These are phyloP conservation scores for Phoenix dactylifera DNA, from an alignment of 176 grass and related monocot genomes.

Conservation along the genomic window DNA sequence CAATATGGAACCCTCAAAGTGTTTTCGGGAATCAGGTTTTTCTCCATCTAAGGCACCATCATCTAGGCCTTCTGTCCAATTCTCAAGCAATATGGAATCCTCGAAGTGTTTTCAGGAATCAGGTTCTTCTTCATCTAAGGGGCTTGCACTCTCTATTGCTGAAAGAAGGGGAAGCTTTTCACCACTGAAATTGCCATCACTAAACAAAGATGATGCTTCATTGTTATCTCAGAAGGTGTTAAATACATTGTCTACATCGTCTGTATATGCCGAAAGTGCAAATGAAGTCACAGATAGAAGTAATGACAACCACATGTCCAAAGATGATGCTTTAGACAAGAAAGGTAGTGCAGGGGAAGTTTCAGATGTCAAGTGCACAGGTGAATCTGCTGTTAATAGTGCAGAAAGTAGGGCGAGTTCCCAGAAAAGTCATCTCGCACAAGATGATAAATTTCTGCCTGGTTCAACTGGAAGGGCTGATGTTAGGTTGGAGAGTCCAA, in stretches of 20 bases:
- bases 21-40: slow-evolving; percentile 21
- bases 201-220: slow-evolving; percentile 50
- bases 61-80: slow-evolving; percentile 54
- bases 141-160: slow-evolving; percentile 49
- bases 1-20: slow-evolving; percentile 34
- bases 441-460: not conserved
- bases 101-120: slow-evolving; percentile 32
- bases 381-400: slow-evolving; percentile 22
- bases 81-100: slow-evolving; percentile 36
- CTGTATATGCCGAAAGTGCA: slow-evolving; percentile 25
- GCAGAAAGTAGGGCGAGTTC: slow-evolving; percentile 3
- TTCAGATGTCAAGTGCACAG: slow-evolving; percentile 17
- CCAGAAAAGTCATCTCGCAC: not conserved
- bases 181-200: slow-evolving; percentile 56
- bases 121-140: slow-evolving; percentile 43
- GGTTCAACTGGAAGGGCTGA: slow-evolving; percentile 27
- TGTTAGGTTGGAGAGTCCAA: slow-evolving; percentile 23
- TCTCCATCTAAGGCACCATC: slow-evolving; percentile 57
- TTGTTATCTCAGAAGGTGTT: slow-evolving; percentile 31
- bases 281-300: slow-evolving; percentile 29
- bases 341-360: slow-evolving; percentile 26
- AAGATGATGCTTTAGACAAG: not conserved
- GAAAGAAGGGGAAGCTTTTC: slow-evolving; percentile 95
- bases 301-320: slow-evolving; percentile 20
- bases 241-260: slow-evolving; percentile 16